Evolutionary conservation across 2,329 filamentous ascomycete species (phyloP).

Genomic region (Exutisphaerella laricina): DNA sequence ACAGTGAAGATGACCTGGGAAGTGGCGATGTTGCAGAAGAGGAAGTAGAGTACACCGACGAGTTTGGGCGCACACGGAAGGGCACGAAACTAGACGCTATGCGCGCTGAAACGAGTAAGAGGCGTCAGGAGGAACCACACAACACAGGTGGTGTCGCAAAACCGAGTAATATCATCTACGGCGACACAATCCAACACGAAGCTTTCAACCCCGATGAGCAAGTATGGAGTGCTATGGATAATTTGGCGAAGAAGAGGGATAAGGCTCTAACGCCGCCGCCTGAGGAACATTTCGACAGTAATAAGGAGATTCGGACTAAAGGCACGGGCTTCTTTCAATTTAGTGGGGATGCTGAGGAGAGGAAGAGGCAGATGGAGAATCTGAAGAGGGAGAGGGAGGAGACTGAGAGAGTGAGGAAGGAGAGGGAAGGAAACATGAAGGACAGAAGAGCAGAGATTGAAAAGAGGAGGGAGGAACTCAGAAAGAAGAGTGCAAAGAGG

Average conservation of each 20-base stretch:
- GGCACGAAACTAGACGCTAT: conserved; percentile 68
- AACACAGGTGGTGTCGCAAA: conserved; percentile 58
- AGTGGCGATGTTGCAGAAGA: conserved; percentile 45
- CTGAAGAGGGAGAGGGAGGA: conserved; percentile 61
- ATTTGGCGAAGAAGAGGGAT: conserved; percentile 72
- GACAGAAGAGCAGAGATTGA: conserved; percentile 53
- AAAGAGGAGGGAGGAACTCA: conserved; percentile 20
- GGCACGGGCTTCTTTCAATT: conserved; percentile 92
- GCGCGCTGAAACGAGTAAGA: conserved; percentile 41
- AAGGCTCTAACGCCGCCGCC: conserved; percentile 73
- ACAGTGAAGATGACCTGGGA: conserved; percentile 35
- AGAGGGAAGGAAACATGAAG: conserved; percentile 47
- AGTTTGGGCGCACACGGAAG: conserved; percentile 77
- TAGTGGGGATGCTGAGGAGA: conserved; percentile 63
- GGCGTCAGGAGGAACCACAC: conserved; percentile 26
- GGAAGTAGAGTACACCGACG: conserved; percentile 67
- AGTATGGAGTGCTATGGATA: conserved; percentile 64
- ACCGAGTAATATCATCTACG: conserved; percentile 71
- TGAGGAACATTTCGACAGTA: conserved; percentile 78
- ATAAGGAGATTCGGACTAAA: conserved; percentile 75
- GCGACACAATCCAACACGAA: conserved; percentile 74
- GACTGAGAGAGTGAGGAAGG: conserved; percentile 61
- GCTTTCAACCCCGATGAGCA: conserved; percentile 74
- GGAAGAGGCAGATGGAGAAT: conserved; percentile 68
- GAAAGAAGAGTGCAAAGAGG: conserved; percentile 44